These are phyloP conservation scores for Cystobasidium tubakii DNA, from an alignment of 768 basidiomycete genomes.

Conservation along the genomic window DNA sequence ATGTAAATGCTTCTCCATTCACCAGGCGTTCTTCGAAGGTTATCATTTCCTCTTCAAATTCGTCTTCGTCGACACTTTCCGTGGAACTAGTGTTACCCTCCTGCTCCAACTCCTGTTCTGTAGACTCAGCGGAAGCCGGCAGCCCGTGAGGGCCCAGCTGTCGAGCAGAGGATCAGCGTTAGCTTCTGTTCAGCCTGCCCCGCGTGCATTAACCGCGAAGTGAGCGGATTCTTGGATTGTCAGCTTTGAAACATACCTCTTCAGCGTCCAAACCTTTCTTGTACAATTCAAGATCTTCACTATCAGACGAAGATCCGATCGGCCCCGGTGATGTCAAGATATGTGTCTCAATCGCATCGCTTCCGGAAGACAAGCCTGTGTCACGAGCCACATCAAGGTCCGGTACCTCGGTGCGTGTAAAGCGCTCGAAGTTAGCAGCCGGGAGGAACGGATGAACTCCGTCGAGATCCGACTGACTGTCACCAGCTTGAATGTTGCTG, in stretches of 20 bases:
- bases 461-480: background rate
- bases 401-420: background rate
- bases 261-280: no score
- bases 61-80: background rate
- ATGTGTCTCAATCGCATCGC: background rate
- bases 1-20: background rate
- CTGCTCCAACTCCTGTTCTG: background rate
- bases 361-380: background rate
- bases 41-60: slow-evolving; percentile 10
- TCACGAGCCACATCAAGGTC: background rate
- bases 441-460: background rate
- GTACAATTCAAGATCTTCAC: background rate
- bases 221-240: no score
- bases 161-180: no score
- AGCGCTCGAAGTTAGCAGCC: background rate
- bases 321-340: background rate
- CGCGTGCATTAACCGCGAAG: no score
- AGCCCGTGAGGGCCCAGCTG: no score
- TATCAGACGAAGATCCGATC: background rate
- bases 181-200: no score
- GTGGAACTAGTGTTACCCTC: background rate
- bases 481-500: background rate
- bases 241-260: no score
- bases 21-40: background rate
- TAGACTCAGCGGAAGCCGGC: no score